Percentiles rank a stretch among this genome's conserved stretches.
Conservation (phyloP, 2,329 filamentous ascomycete species). For the Pyrenophora graminea region DNA sequence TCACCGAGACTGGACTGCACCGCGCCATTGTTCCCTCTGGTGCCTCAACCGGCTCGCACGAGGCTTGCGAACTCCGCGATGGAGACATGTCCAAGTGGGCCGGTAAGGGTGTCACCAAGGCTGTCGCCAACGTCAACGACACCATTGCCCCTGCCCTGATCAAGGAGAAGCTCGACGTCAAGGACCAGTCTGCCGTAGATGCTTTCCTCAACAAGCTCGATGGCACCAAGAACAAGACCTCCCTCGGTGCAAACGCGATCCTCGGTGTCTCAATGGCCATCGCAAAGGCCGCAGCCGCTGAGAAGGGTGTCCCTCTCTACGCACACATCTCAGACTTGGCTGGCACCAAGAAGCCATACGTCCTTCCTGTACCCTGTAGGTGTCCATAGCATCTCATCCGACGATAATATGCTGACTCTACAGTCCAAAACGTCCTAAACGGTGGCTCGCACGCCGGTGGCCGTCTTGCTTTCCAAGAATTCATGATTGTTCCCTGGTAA, state of each 20-base stretch:
- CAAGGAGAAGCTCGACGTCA: constrained; percentile 58
- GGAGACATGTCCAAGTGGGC: constrained; percentile 58
- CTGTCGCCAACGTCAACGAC: constrained; percentile 60
- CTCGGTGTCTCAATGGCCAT: constrained; percentile 64
- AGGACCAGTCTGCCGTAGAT: constrained; percentile 60
- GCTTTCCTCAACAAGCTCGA: constrained; percentile 58
- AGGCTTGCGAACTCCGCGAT: constrained; percentile 60
- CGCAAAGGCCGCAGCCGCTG: constrained; percentile 61
- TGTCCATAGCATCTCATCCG: background rate
- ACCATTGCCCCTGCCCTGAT: constrained; percentile 60
- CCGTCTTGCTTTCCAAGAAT: constrained; percentile 68
- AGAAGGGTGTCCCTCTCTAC: constrained; percentile 61
- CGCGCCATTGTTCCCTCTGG: constrained; percentile 96
- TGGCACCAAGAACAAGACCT: constrained; percentile 63
- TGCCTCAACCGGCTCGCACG: constrained; percentile 74
- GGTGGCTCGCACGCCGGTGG: constrained; percentile 94
- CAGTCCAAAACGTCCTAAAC: constrained; percentile 59
- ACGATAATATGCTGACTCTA: constrained; percentile 5
- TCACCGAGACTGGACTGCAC: constrained; percentile 95
- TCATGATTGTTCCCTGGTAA: constrained; percentile 59
- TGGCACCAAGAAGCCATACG: constrained; percentile 58
- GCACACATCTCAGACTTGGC: constrained; percentile 61
- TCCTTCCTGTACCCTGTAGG: constrained; percentile 59
- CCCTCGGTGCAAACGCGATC: constrained; percentile 64
- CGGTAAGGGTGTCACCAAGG: constrained; percentile 61